A percentile compares a stretch with the other conserved stretches of the same genome.
Evolutionary conservation across 2,329 filamentous ascomycete species (phyloP).

Genomic region (Cercospora sp.): DNA sequence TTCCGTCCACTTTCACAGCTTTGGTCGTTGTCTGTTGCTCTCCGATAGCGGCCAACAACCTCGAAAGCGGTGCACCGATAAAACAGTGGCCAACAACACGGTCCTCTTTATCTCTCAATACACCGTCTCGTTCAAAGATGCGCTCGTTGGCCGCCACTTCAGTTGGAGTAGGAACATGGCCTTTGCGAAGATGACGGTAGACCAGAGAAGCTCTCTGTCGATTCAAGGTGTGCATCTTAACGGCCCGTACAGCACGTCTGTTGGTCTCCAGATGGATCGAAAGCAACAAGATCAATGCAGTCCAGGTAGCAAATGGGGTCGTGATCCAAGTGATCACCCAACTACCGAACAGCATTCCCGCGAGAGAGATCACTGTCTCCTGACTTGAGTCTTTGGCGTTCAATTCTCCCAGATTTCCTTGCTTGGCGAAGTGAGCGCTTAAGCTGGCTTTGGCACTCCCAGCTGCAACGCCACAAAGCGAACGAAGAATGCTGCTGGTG

Average conservation of each 20-base stretch:
- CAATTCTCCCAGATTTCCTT: conserved; percentile 85
- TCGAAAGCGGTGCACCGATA: conserved; percentile 50
- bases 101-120: conserved; percentile 59
- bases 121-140: conserved; percentile 64
- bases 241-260: conserved; percentile 78
- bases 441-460: conserved; percentile 87
- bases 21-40: conserved; percentile 36
- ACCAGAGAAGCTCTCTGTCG: conserved; percentile 81
- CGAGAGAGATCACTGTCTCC: conserved; percentile 85
- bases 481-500: conserved; percentile 61
- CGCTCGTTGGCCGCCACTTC: conserved; percentile 62
- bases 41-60: conserved; percentile 29
- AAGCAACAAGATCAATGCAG: conserved; percentile 69
- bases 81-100: conserved; percentile 54
- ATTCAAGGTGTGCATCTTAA: conserved; percentile 82
- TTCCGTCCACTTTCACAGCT: conserved; percentile 15
- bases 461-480: conserved; percentile 84
- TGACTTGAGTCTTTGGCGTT: conserved; percentile 96
- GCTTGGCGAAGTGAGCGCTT: conserved; percentile 85
- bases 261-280: conserved; percentile 79
- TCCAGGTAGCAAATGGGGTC: conserved; percentile 71
- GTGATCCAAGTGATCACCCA: conserved; percentile 76
- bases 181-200: conserved; percentile 56
- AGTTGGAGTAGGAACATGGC: conserved; percentile 60
- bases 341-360: conserved; percentile 85